These are phyloP conservation scores for Psilocybe sp. DNA, from an alignment of 768 basidiomycete genomes.

Conservation along the genomic window DNA sequence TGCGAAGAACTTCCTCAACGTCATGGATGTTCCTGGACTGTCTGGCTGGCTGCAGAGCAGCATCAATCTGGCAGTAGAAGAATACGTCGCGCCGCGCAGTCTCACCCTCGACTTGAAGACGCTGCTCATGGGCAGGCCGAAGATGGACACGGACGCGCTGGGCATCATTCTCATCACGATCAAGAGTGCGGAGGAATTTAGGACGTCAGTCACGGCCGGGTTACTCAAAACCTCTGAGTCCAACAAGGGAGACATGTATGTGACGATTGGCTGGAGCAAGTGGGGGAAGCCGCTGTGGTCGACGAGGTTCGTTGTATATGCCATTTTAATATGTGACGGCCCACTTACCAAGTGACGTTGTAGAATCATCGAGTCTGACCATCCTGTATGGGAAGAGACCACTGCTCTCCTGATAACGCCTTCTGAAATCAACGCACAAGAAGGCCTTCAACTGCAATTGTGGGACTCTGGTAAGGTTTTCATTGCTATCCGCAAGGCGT, in stretches of 20 bases:
- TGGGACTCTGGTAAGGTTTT: constrained; percentile 62
- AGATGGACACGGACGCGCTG: constrained; percentile 61
- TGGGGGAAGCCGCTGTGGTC: constrained; percentile 67
- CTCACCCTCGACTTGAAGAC: constrained; percentile 68
- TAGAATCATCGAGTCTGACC: constrained; percentile 60
- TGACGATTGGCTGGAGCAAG: constrained; percentile 64
- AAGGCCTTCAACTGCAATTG: constrained; percentile 59
- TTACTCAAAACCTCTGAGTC: constrained; percentile 28
- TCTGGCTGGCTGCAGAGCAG: constrained; percentile 66
- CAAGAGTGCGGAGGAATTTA: constrained; percentile 54
- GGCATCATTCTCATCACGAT: constrained; percentile 68
- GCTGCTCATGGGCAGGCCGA: constrained; percentile 55
- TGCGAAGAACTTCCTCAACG: constrained; percentile 59
- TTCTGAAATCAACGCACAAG: constrained; percentile 65
- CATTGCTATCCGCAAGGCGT: no score
- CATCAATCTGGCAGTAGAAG: constrained; percentile 58
- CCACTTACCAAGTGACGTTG: background rate
- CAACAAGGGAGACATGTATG: constrained; percentile 50
- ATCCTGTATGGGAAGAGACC: constrained; percentile 72
- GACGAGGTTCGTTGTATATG: constrained; percentile 37
- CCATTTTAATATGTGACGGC: background rate
- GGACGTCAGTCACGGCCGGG: constrained; percentile 33
- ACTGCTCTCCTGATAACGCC: constrained; percentile 58
- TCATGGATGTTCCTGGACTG: constrained; percentile 76
- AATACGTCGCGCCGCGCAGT: constrained; percentile 70